These are phyloP conservation scores for Sequoiadendron giganteum DNA, from an alignment of 75 land plant species.

Conservation along the genomic window DNA sequence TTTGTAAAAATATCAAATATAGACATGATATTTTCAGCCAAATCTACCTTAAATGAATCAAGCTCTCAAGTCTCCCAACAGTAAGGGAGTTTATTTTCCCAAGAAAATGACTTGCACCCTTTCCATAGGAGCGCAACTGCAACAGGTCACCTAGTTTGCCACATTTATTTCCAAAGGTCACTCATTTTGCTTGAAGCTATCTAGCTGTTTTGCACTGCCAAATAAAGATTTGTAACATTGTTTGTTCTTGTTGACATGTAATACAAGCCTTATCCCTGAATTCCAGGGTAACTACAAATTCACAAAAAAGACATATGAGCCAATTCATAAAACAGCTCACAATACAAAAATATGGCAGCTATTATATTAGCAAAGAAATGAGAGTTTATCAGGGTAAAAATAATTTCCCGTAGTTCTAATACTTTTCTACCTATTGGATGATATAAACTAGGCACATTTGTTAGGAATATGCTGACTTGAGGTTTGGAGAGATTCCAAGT, in stretches of 20 bases:
- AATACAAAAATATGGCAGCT: neutral
- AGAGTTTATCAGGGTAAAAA: too few relatives aligned
- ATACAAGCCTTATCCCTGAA: neutral
- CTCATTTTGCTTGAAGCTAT: neutral
- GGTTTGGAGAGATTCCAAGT: too few relatives aligned
- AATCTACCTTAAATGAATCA: neutral
- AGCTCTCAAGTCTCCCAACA: neutral
- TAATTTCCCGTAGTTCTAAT: too few relatives aligned
- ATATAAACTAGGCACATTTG: too few relatives aligned
- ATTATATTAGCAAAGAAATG: neutral
- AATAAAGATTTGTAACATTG: neutral
- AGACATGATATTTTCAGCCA: neutral
- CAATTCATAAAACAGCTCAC: neutral
- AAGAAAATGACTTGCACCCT: neutral
- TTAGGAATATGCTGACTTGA: too few relatives aligned
- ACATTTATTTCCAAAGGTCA: neutral
- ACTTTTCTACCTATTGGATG: too few relatives aligned
- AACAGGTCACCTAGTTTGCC: neutral
- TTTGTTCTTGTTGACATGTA: neutral
- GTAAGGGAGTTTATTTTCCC: neutral
- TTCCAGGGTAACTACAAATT: neutral
- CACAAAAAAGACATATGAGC: neutral
- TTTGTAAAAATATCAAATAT: too few relatives aligned
- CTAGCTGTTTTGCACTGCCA: neutral
- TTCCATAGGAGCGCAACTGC: neutral